Evolutionary conservation across 2,329 filamentous ascomycete genomes (phyloP).

Genomic region (Aspergillus floridensis): DNA sequence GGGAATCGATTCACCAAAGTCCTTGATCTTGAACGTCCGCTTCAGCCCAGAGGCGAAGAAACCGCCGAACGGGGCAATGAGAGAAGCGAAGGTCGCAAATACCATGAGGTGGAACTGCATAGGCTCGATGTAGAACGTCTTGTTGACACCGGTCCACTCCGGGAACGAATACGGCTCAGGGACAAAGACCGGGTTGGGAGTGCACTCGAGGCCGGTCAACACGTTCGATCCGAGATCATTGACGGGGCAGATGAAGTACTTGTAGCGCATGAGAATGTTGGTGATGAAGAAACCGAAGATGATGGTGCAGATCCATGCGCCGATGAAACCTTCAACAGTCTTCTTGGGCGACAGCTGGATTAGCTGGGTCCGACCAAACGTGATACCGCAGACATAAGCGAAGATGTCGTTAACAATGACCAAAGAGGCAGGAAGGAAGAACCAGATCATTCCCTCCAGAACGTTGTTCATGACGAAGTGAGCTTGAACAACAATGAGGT

Average conservation of each 20-base stretch:
- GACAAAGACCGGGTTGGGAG: constrained; percentile 86
- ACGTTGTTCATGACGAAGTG: constrained; percentile 99
- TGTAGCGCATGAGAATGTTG: constrained; percentile 81
- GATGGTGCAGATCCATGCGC: constrained; percentile 92
- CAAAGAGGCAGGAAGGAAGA: constrained; percentile 89
- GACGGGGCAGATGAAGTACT: constrained; percentile 97
- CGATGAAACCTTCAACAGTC: constrained; percentile 96
- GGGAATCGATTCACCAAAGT: constrained; percentile 97
- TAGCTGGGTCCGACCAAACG: constrained; percentile 90
- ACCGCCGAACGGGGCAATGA: constrained; percentile 95
- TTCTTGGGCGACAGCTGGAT: constrained; percentile 99
- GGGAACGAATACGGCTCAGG: constrained; percentile 72
- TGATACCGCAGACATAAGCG: constrained; percentile 95
- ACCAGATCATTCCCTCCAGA: constrained; percentile 99
- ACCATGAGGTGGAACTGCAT: constrained; percentile 92
- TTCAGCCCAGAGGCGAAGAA: constrained; percentile 98
- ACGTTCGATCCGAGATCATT: constrained; percentile 94
- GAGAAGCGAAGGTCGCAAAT: constrained; percentile 88
- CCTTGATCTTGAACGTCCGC: constrained; percentile 99
- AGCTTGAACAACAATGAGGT: constrained; percentile 94
- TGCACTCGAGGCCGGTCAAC: constrained; percentile 85
- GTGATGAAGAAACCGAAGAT: constrained; percentile 79
- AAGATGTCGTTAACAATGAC: constrained; percentile 99
- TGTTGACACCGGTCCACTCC: constrained; percentile 67
- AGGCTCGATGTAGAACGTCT: constrained; percentile 73